phyloP scores from a whole-genome alignment of 2,329 filamentous ascomycete genomes.

The Lizonia empirigonia region DNA sequence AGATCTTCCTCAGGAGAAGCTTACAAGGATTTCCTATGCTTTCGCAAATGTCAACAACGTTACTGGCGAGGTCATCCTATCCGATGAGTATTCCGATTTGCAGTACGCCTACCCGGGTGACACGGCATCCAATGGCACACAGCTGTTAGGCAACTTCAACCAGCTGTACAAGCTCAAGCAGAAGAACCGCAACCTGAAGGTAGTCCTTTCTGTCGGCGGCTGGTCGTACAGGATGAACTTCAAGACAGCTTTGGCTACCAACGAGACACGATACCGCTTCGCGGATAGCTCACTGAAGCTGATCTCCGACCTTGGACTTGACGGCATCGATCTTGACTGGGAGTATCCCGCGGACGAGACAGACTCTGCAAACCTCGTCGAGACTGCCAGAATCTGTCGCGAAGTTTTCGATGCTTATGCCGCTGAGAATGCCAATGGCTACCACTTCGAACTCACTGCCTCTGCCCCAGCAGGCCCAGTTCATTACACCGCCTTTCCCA shows the following conservation, averaged over 20 bases:
- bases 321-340: slow-evolving; percentile 56
- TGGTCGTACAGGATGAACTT: slow-evolving; percentile 83
- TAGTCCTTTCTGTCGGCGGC: slow-evolving; percentile 80
- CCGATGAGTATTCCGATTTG: slow-evolving; percentile 37
- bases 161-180: slow-evolving; percentile 80
- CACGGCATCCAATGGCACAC: slow-evolving; percentile 68
- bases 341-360: slow-evolving; percentile 49
- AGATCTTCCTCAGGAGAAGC: slow-evolving; percentile 76
- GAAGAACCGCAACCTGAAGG: slow-evolving; percentile 74
- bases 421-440: slow-evolving; percentile 41
- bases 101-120: slow-evolving; percentile 72
- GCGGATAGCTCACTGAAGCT: slow-evolving; percentile 73
- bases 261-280: slow-evolving; percentile 66
- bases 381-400: slow-evolving; percentile 45
- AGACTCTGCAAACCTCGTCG: slow-evolving; percentile 47
- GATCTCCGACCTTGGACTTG: slow-evolving; percentile 79
- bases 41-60: slow-evolving; percentile 86
- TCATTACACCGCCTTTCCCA: slow-evolving; percentile 47
- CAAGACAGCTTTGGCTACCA: slow-evolving; percentile 66
- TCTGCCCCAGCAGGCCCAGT: slow-evolving; percentile 52
- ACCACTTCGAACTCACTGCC: slow-evolving; percentile 52
- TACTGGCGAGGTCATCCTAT: slow-evolving; percentile 67
- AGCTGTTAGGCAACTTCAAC: slow-evolving; percentile 78
- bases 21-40: slow-evolving; percentile 87
- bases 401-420: slow-evolving; percentile 48